These are phyloP conservation scores for Leccinum olivaceopallidum DNA, from an alignment of 768 basidiomycete species.

Conservation along the genomic window DNA sequence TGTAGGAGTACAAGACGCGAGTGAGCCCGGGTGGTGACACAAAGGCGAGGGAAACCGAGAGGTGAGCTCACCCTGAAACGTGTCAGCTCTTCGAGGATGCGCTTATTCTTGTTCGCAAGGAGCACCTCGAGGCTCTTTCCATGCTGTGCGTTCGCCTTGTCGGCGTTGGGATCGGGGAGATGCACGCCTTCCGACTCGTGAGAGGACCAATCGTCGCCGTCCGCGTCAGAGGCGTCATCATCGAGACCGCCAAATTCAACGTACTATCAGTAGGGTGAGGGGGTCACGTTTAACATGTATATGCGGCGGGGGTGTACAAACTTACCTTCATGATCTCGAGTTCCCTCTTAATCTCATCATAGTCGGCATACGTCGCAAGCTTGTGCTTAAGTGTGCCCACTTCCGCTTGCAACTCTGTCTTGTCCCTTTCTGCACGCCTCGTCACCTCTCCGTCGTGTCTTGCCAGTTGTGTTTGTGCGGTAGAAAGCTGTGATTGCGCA, in stretches of 20 bases:
- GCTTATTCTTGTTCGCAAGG: constrained; percentile 91
- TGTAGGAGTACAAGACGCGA: not conserved
- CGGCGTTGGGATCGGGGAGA: constrained; percentile 88
- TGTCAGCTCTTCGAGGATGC: constrained; percentile 47
- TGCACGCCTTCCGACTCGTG: constrained; percentile 52
- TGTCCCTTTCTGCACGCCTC: constrained; percentile 22
- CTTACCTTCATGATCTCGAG: constrained; percentile 96
- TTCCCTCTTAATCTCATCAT: constrained; percentile 98
- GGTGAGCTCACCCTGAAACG: constrained; percentile 31
- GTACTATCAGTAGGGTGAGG: constrained; percentile 51
- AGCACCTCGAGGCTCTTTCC: constrained; percentile 88
- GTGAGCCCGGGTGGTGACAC: not conserved
- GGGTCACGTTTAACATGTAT: not conserved
- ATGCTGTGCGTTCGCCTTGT: constrained; percentile 72
- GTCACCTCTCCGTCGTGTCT: constrained; percentile 14
- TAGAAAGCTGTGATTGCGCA: constrained; percentile 21
- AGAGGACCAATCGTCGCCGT: constrained; percentile 49
- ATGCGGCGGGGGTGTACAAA: not conserved
- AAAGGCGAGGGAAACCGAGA: too few species aligned
- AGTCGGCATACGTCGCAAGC: constrained; percentile 77
- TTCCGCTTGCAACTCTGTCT: constrained; percentile 51
- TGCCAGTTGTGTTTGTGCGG: constrained; percentile 20
- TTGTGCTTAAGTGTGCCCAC: constrained; percentile 66
- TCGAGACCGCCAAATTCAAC: constrained; percentile 95
- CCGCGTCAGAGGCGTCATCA: constrained; percentile 51